Evolutionary conservation across 139 green algal genomes (phyloP).

Genomic region (Coelastrella sp.): DNA sequence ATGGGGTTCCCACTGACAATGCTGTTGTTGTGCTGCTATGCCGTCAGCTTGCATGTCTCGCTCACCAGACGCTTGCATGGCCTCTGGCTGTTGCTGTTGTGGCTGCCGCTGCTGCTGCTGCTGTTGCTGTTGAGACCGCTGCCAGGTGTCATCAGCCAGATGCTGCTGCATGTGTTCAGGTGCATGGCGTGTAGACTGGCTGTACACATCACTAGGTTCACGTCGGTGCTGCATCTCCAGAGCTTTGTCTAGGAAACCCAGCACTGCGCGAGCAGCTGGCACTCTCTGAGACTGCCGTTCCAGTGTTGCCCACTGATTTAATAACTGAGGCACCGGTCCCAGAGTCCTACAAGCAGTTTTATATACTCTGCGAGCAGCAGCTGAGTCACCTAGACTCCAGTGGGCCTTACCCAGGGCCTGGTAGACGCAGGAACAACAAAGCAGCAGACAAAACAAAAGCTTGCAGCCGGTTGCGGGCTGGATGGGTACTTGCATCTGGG

Average conservation of each 20-base stretch:
- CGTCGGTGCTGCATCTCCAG: conserved; percentile 8
- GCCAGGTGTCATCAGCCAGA: not conserved
- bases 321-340: conserved; percentile 48
- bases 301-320: conserved; percentile 48
- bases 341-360: conserved; percentile 19
- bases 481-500: too few species aligned
- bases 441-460: conserved; percentile 48
- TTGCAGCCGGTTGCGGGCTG: too few species aligned
- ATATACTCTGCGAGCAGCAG: conserved; percentile 55
- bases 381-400: conserved; percentile 64
- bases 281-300: conserved; percentile 46
- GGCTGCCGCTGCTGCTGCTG: not conserved
- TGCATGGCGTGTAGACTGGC: too few species aligned
- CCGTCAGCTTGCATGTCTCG: not conserved
- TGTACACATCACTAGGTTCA: not conserved
- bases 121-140: not conserved
- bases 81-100: not conserved
- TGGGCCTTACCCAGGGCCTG: conserved; percentile 58
- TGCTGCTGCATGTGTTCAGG: not conserved
- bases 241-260: conserved; percentile 15
- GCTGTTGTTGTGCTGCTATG: not conserved
- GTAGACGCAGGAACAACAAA: conserved; percentile 17
- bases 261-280: conserved; percentile 1
- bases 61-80: not conserved
- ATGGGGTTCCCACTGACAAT: not conserved